Percentiles rank a stretch among this genome's conserved stretches.
phyloP scores from a whole-genome alignment of 257 asterid species.

The Salvia miltiorrhiza region DNA sequence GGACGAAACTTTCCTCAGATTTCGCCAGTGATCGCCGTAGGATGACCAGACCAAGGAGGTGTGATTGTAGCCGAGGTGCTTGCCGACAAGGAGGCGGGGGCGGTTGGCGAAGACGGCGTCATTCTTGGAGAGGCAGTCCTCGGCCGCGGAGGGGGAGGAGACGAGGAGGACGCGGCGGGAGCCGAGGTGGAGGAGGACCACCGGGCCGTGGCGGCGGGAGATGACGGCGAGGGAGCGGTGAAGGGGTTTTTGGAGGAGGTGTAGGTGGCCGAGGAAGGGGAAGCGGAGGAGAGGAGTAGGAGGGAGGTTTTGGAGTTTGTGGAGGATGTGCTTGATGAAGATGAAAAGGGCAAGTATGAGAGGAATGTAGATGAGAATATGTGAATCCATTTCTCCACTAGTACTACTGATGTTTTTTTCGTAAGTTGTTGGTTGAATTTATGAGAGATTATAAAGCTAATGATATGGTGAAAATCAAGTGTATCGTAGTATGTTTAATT shows the following conservation, averaged over 20 bases:
- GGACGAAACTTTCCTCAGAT: slow-evolving; percentile 44
- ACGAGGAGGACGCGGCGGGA: slow-evolving; percentile 65
- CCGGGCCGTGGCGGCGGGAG: slow-evolving; percentile 51
- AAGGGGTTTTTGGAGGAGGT: slow-evolving; percentile 55
- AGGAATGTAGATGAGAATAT: slow-evolving; percentile 22
- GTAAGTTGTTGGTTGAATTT: background rate
- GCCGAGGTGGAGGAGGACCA: slow-evolving; percentile 55
- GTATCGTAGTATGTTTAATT: no score
- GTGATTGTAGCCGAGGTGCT: slow-evolving; percentile 47
- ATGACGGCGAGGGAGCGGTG: slow-evolving; percentile 47
- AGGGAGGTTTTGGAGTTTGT: slow-evolving; percentile 42
- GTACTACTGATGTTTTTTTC: background rate
- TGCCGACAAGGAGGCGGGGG: slow-evolving; percentile 47
- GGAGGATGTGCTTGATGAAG: slow-evolving; percentile 35
- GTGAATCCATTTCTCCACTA: slow-evolving; percentile 21
- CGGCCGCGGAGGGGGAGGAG: slow-evolving; percentile 63
- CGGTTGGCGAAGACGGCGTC: slow-evolving; percentile 62
- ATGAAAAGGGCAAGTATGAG: slow-evolving; percentile 35
- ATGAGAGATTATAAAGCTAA: no score
- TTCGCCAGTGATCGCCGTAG: slow-evolving; percentile 68
- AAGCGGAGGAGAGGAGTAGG: slow-evolving; percentile 50
- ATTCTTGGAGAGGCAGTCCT: slow-evolving; percentile 54
- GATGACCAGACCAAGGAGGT: slow-evolving; percentile 53
- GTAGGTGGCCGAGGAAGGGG: slow-evolving; percentile 70
- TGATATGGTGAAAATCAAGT: no score